Percentiles rank a stretch among this genome's conserved stretches.
Conservation (phyloP, 2,329 filamentous ascomycete genomes). For the Tolypocladium album region DNA sequence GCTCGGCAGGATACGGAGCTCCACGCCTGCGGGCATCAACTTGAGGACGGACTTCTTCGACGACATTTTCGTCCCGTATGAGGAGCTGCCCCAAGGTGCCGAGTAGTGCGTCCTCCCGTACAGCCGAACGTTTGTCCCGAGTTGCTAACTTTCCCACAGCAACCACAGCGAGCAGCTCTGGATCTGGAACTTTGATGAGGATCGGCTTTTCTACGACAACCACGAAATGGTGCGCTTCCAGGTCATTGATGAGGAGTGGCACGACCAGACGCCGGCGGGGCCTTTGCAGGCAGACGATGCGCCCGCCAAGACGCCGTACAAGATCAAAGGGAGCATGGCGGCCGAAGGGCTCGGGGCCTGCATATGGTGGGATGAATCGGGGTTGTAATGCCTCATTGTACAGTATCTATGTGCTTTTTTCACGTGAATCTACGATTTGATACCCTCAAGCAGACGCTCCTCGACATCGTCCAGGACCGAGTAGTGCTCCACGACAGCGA, state of each 20-base stretch:
- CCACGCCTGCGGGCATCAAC: conserved; percentile 61
- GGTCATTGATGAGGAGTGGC: conserved; percentile 81
- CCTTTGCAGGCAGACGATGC: conserved; percentile 51
- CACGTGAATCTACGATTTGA: conserved; percentile 24
- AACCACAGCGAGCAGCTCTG: conserved; percentile 68
- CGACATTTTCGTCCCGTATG: conserved; percentile 72
- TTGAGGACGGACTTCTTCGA: conserved; percentile 88
- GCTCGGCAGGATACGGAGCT: conserved; percentile 69
- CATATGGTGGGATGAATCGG: conserved; percentile 47
- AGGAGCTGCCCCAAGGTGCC: conserved; percentile 64
- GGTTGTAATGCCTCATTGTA: conserved; percentile 8
- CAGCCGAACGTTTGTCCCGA: not conserved
- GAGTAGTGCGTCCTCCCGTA: conserved; percentile 51
- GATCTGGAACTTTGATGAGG: conserved; percentile 70
- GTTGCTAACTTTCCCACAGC: conserved; percentile 26
- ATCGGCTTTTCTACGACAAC: conserved; percentile 76
- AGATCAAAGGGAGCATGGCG: conserved; percentile 55
- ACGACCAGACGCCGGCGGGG: conserved; percentile 70
- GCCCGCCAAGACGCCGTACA: conserved; percentile 59
- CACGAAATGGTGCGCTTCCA: conserved; percentile 82
- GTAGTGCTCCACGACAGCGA: conserved; percentile 89
- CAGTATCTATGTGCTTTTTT: conserved; percentile 4
- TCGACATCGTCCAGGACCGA: conserved; percentile 86
- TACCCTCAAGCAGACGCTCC: conserved; percentile 60
- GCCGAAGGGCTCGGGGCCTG: conserved; percentile 51